These are phyloP conservation scores for button mushroom (Agaricus bisporus) DNA, from an alignment of 768 basidiomycete species.

Conservation along the genomic window DNA sequence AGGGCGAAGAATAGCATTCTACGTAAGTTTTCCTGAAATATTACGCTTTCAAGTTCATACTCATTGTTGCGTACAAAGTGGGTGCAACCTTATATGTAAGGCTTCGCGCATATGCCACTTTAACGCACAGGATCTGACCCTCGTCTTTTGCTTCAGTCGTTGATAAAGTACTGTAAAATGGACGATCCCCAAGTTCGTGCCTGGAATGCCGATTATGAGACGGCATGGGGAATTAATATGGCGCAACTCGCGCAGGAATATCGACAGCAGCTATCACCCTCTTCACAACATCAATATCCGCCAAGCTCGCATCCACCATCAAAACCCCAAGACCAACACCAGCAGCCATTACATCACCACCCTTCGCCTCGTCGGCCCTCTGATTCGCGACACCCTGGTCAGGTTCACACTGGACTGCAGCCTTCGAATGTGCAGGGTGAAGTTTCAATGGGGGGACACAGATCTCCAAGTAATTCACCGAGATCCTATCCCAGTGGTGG, in stretches of 20 bases:
- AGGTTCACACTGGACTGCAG: conserved; percentile 19
- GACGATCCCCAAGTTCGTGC: conserved; percentile 49
- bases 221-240: conserved; percentile 58
- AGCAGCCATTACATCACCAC: conserved; percentile 16
- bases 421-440: conserved; percentile 25
- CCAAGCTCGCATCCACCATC: conserved; percentile 15
- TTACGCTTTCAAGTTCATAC: conserved; percentile 7
- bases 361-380: conserved; percentile 24
- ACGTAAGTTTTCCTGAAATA: conserved; percentile 23
- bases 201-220: conserved; percentile 62
- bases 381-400: conserved; percentile 23
- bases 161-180: conserved; percentile 57
- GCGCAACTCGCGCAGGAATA: conserved; percentile 40
- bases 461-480: conserved; percentile 23
- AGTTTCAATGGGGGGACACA: conserved; percentile 17
- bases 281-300: conserved; percentile 24
- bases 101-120: conserved; percentile 4
- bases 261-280: conserved; percentile 31
- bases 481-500: conserved; percentile 22
- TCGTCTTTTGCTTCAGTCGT: conserved; percentile 35
- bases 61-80: conserved; percentile 34
- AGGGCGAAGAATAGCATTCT: conserved; percentile 43
- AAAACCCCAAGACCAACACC: conserved; percentile 14
- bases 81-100: conserved; percentile 51
- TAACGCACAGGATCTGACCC: conserved; percentile 3